Evolutionary conservation across 805 yeast species (phyloP), one percentile per base, ranked within the genome.

Genomic region (Kluyveromyces siamensis): DNA sequence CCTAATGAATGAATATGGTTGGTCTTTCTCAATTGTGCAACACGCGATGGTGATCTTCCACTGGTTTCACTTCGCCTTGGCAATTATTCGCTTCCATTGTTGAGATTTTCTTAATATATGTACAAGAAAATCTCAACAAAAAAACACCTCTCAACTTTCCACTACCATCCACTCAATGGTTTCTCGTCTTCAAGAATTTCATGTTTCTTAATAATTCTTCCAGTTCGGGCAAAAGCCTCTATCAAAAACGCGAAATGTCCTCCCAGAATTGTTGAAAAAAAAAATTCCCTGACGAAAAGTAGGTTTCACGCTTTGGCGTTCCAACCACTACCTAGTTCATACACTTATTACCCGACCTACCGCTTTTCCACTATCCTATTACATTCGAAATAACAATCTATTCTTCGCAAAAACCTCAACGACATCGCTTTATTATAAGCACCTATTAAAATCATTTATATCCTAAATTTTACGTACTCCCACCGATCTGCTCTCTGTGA

Each of bases 401-500:
- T 10, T 30, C 14, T 30, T 21, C 6, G 25, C 25, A 4, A 30
- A 30, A 30, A 30, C 35, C 14, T 30, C 35, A 30, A 30, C 35
- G 14, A 30, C 35, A 5, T 13, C 35, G 7, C 35, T 30, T 5
- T 30, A 30, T 2, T 30, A 4, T 30, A 5, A 30, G 35, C 35
- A 30, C 35, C 14, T 30, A 30, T 5, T 30, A 30, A 30, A 21
- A 2, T 30, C 35, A 13, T 30, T 30, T 30, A 30, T 30, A 30
- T 30, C 35, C 14, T 30, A 30, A 5, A 11, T 13, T 7, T 17
- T 40, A 41, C 38, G n/a, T 25, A 27, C 48, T 39, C 37, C 69
- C 88, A 53, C 95, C 87, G 49, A 83, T 83, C 72, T 93, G 99
- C 69, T 90, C 96, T 69, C 93, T 83, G 68, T 89, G 96, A 8